Conservation (phyloP, 192 early-diverging fungal species). For the Cladochytrium replicatum region DNA sequence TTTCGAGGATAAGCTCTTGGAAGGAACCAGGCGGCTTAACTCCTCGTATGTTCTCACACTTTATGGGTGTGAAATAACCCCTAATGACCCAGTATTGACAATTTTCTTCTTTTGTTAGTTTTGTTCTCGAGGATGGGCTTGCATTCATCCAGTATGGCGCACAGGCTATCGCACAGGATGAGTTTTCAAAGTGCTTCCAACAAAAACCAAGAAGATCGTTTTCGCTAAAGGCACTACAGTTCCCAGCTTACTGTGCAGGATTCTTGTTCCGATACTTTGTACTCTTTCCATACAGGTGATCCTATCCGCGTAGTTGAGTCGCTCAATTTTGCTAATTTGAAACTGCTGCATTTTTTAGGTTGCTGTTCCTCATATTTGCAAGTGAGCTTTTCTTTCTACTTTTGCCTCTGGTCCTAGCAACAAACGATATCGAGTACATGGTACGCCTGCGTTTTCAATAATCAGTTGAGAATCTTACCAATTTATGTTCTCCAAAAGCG, state of each 20-base stretch:
- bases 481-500: constrained; percentile 12
- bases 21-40: too few relatives aligned
- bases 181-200: constrained; percentile 43
- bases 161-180: constrained; percentile 44
- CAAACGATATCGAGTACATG: constrained; percentile 23
- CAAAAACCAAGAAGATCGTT: constrained; percentile 34
- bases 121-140: constrained; percentile 35
- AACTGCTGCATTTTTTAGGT: constrained; percentile 3
- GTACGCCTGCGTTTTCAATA: not conserved
- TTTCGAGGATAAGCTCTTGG: too few relatives aligned
- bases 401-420: constrained; percentile 34
- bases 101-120: constrained; percentile 2
- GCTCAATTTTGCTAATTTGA: constrained; percentile 4
- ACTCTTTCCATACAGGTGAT: constrained; percentile 30
- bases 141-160: constrained; percentile 43
- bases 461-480: constrained; percentile 4
- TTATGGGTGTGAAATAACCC: too few relatives aligned
- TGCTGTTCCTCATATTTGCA: constrained; percentile 16
- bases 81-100: too few relatives aligned
- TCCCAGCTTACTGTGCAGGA: constrained; percentile 19
- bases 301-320: not conserved
- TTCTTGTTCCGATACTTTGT: constrained; percentile 30
- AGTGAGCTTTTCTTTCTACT: constrained; percentile 30
- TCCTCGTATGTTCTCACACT: too few relatives aligned
- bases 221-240: constrained; percentile 18